A percentile compares a stretch with the other conserved stretches of the same genome.
Conservation (phyloP, 106 monocot species). For the Gastrodia elata region DNA sequence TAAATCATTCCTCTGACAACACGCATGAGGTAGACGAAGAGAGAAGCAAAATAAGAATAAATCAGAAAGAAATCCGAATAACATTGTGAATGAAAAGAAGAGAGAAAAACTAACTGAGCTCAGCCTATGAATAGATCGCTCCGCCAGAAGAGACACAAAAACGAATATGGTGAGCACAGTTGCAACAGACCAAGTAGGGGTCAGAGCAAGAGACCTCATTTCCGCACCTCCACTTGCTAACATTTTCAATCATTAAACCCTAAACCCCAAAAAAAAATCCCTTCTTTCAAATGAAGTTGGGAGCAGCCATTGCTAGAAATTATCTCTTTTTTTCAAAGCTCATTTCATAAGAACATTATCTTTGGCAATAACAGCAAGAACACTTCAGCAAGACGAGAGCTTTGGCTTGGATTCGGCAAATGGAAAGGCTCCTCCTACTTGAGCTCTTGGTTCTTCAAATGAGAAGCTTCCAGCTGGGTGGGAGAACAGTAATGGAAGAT, state of each 20-base stretch:
- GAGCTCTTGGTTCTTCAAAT: background rate
- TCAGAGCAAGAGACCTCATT: slow-evolving; percentile 75
- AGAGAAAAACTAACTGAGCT: slow-evolving; percentile 46
- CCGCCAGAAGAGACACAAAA: slow-evolving; percentile 58
- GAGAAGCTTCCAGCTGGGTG: background rate
- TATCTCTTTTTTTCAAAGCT: background rate
- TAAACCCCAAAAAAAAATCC: background rate
- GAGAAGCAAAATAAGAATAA: background rate
- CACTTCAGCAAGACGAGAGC: background rate
- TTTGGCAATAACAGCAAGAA: background rate
- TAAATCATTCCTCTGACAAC: too few relatives aligned
- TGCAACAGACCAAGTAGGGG: slow-evolving; percentile 97
- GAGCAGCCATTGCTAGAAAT: background rate
- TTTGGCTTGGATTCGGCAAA: background rate
- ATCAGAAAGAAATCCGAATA: background rate
- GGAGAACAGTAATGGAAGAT: background rate
- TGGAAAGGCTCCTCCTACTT: background rate
- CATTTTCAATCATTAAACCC: background rate
- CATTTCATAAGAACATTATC: background rate
- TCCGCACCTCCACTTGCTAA: slow-evolving; percentile 12
- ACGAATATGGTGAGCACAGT: slow-evolving; percentile 84
- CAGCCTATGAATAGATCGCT: slow-evolving; percentile 81
- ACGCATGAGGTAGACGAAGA: background rate
- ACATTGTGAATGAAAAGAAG: background rate
- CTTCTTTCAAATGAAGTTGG: background rate